Evolutionary conservation across 257 asterid species (phyloP).

Genomic region (Lantana camara): DNA sequence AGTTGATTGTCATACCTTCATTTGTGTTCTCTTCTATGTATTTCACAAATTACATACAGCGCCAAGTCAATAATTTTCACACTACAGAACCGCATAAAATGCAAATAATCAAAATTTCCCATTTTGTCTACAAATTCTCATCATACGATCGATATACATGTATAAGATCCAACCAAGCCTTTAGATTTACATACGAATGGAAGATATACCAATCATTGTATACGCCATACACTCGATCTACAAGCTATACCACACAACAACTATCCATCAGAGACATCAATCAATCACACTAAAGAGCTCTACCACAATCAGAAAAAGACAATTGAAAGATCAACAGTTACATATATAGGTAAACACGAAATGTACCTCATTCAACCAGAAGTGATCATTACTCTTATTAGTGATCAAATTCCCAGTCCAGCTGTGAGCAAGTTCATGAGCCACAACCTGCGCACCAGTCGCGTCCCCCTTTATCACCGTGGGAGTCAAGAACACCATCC

Average conservation of each 20-base stretch:
- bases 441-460: conserved; percentile 86
- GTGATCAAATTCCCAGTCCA: conserved; percentile 99
- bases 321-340: background rate
- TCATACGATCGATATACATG: background rate
- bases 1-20: background rate
- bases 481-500: conserved; percentile 93
- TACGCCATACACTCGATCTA: background rate
- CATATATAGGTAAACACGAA: background rate
- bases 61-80: background rate
- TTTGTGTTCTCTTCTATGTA: conserved; percentile 4
- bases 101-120: background rate
- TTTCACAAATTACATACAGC: conserved; percentile 2
- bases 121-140: conserved; percentile 11
- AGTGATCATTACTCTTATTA: conserved; percentile 90
- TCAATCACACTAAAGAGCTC: too few species aligned
- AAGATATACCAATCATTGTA: background rate
- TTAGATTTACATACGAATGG: background rate
- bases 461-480: conserved; percentile 94
- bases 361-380: conserved; percentile 98
- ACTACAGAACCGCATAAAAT: background rate
- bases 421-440: conserved; percentile 98
- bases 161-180: conserved; percentile 13
- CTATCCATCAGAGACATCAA: too few species aligned
- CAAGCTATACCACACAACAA: conserved; percentile 2
- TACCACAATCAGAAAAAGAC: background rate